These are phyloP conservation scores for Aphanomyces euteiches DNA, from an alignment of 352 stramenopile genomes.

Conservation along the genomic window DNA sequence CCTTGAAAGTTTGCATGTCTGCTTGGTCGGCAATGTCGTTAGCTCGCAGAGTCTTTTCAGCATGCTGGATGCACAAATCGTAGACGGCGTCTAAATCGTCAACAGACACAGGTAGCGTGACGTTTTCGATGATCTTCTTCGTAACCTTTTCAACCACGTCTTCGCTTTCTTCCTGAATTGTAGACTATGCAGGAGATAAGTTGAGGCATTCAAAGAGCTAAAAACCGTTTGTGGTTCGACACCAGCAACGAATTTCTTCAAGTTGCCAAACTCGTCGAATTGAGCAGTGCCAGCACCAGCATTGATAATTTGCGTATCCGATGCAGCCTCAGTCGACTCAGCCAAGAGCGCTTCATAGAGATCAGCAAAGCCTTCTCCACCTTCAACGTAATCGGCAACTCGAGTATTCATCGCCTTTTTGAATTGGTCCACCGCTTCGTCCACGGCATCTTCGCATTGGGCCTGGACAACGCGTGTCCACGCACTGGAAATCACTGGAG, in stretches of 20 bases:
- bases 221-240: not conserved
- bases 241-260: constrained; percentile 35
- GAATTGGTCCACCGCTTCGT: constrained; percentile 74
- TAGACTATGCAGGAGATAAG: too few species aligned
- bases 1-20: constrained; percentile 32
- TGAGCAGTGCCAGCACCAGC: constrained; percentile 19
- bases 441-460: constrained; percentile 76
- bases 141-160: constrained; percentile 30
- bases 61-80: constrained; percentile 61
- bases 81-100: constrained; percentile 58
- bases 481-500: constrained; percentile 83
- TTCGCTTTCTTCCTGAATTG: too few species aligned
- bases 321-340: constrained; percentile 8
- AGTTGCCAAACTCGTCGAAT: constrained; percentile 74
- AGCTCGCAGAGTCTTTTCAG: constrained; percentile 69
- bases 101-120: constrained; percentile 60
- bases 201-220: too few species aligned
- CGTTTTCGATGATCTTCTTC: constrained; percentile 38
- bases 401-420: constrained; percentile 56
- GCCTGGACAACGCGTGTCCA: constrained; percentile 86
- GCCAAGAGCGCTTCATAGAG: not conserved
- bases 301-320: constrained; percentile 29
- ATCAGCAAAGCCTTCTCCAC: constrained; percentile 5
- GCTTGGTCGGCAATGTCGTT: constrained; percentile 53
- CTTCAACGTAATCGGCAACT: constrained; percentile 34